phyloP scores from a whole-genome alignment of 129 eudicot genomes.

The Solidago caesia region DNA sequence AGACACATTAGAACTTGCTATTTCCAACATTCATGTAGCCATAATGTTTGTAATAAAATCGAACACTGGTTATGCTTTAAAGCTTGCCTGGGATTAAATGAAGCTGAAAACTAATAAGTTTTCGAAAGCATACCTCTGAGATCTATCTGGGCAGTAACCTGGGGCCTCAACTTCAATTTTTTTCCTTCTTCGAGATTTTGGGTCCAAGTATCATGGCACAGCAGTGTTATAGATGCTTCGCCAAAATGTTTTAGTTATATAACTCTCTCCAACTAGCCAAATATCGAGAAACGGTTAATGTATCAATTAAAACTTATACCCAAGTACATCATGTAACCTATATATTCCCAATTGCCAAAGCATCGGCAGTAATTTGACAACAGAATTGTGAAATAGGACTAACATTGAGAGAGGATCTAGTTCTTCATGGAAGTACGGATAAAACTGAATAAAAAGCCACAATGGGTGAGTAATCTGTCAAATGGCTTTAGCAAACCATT shows the following conservation, averaged over 20 bases:
- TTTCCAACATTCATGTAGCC: not conserved
- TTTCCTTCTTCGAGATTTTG: not conserved
- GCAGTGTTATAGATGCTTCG: not conserved
- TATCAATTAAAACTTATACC: not conserved
- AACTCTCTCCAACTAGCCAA: not conserved
- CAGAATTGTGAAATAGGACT: not conserved
- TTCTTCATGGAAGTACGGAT: not conserved
- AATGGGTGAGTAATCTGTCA: slow-evolving; percentile 25
- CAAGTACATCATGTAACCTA: slow-evolving; percentile 15
- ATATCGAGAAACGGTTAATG: not conserved
- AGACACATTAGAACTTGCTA: not conserved
- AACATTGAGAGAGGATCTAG: slow-evolving; percentile 1
- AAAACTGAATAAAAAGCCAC: slow-evolving; percentile 13
- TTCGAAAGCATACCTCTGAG: not conserved
- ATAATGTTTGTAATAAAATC: not conserved
- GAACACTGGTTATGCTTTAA: not conserved
- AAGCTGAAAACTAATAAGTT: not conserved
- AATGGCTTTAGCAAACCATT: slow-evolving; percentile 72
- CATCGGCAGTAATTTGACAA: not conserved
- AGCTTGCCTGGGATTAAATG: no score
- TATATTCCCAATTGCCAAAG: not conserved
- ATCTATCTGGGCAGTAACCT: not conserved
- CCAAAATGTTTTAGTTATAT: not conserved
- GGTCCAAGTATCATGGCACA: not conserved
- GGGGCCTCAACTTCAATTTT: not conserved